Evolutionary conservation across 1,139 yeast genomes (phyloP).

Genomic region (Pichia sp.): DNA sequence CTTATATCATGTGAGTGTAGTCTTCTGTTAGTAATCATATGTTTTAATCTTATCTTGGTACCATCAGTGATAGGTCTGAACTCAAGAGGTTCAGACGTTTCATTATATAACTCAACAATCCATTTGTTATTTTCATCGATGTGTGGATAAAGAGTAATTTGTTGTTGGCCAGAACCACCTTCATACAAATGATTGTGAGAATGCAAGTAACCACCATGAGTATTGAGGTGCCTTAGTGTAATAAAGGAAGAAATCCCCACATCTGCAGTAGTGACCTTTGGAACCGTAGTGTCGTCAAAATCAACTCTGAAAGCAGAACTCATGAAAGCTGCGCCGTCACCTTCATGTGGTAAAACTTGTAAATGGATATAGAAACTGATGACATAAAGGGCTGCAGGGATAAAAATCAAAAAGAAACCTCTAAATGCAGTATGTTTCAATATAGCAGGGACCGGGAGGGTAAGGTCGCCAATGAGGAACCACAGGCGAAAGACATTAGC

Average conservation of each 20-base stretch:
- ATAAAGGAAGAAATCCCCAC: constrained; percentile 85
- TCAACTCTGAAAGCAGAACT: constrained; percentile 81
- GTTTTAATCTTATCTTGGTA: constrained; percentile 71
- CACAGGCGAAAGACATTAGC: constrained; percentile 72
- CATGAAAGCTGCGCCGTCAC: constrained; percentile 87
- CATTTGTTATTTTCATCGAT: constrained; percentile 83
- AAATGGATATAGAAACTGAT: constrained; percentile 77
- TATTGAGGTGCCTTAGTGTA: constrained; percentile 72
- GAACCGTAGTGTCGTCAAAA: constrained; percentile 63
- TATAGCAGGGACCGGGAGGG: constrained; percentile 46
- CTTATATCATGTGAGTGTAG: constrained; percentile 94
- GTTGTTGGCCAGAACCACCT: constrained; percentile 93
- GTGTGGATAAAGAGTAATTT: constrained; percentile 88
- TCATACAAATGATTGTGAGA: constrained; percentile 83
- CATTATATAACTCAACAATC: constrained; percentile 65
- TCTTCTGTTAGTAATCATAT: constrained; percentile 63
- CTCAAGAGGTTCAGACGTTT: constrained; percentile 41
- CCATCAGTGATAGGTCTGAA: constrained; percentile 68
- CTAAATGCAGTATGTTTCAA: constrained; percentile 49
- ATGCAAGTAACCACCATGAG: constrained; percentile 93
- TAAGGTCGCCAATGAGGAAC: constrained; percentile 82
- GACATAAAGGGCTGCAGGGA: constrained; percentile 65
- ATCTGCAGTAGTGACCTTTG: constrained; percentile 61
- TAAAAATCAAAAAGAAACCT: constrained; percentile 53
- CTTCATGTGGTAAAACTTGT: constrained; percentile 58